Percentiles rank a stretch among this genome's conserved stretches.
phyloP scores from a whole-genome alignment of 441 rosid genomes.

The Syzygium malaccense region DNA sequence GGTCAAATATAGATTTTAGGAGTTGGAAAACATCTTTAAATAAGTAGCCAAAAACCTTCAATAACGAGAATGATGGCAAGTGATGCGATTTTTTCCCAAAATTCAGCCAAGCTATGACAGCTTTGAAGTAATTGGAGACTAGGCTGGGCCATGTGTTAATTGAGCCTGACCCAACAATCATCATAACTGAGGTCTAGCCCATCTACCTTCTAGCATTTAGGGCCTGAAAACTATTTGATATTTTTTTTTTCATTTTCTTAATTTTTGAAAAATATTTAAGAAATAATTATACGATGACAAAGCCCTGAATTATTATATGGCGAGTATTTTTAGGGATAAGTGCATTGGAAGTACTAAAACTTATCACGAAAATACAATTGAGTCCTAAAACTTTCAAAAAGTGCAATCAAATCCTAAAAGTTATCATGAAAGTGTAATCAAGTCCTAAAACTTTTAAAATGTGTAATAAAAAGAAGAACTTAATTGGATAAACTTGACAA shows the following conservation, averaged over 20 bases:
- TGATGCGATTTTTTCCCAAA: not conserved
- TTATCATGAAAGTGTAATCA: no score
- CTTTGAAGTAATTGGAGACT: not conserved
- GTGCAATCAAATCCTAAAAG: no score
- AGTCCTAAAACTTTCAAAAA: no score
- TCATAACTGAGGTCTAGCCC: not conserved
- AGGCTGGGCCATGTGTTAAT: not conserved
- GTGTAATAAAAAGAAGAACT: no score
- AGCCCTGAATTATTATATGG: not conserved
- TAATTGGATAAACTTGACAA: no score
- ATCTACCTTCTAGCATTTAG: not conserved
- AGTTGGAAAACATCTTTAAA: not conserved
- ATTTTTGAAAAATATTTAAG: not conserved
- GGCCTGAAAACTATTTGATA: not conserved
- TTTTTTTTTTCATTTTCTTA: not conserved
- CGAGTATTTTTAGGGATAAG: not conserved
- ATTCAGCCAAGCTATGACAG: not conserved
- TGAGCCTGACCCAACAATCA: not conserved
- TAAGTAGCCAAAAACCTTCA: not conserved
- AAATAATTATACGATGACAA: not conserved
- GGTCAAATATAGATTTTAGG: no score
- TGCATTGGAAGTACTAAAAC: fast-evolving
- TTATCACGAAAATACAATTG: no score
- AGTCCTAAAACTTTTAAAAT: no score
- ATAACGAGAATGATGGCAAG: not conserved